Conservation (phyloP, 768 basidiomycete genomes). For the Collybia sordida region DNA sequence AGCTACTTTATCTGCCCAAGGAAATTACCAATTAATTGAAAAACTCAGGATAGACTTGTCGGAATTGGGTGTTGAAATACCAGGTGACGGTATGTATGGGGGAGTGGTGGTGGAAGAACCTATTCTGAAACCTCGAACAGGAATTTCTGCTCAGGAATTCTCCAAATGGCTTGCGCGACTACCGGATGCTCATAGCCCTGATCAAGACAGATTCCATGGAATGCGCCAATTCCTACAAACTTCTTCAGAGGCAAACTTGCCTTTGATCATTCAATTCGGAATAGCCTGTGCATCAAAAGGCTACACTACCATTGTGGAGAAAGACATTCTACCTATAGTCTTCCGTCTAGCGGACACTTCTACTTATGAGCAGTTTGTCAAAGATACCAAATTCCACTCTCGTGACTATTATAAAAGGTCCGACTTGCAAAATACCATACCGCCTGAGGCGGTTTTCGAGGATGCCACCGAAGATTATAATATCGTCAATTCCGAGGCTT, state of each 20-base stretch:
- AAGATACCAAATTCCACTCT: neutral
- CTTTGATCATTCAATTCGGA: conserved; percentile 41
- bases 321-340: conserved; percentile 25
- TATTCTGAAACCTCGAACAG: conserved; percentile 18
- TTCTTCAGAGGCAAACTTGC: conserved; percentile 32
- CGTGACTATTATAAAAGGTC: neutral
- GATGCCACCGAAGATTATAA: conserved; percentile 29
- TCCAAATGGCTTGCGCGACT: conserved; percentile 43
- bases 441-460: conserved; percentile 26
- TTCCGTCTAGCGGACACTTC: conserved; percentile 6
- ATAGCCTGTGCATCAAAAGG: conserved; percentile 48
- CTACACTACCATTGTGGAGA: conserved; percentile 23
- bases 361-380: conserved; percentile 12
- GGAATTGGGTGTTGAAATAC: conserved; percentile 34
- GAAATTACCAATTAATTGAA: conserved; percentile 28
- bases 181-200: conserved; percentile 27
- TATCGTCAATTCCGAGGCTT: conserved; percentile 9
- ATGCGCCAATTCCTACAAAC: conserved; percentile 18
- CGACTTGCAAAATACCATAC: conserved; percentile 1
- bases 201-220: conserved; percentile 7
- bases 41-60: conserved; percentile 38
- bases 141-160: conserved; percentile 19
- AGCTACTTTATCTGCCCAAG: conserved; percentile 24
- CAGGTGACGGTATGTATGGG: conserved; percentile 33
- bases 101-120: conserved; percentile 29